Evolutionary conservation across 345 rosid species (phyloP), one percentile per base, ranked within the genome.

Genomic region (Streptanthus diversifolius): DNA sequence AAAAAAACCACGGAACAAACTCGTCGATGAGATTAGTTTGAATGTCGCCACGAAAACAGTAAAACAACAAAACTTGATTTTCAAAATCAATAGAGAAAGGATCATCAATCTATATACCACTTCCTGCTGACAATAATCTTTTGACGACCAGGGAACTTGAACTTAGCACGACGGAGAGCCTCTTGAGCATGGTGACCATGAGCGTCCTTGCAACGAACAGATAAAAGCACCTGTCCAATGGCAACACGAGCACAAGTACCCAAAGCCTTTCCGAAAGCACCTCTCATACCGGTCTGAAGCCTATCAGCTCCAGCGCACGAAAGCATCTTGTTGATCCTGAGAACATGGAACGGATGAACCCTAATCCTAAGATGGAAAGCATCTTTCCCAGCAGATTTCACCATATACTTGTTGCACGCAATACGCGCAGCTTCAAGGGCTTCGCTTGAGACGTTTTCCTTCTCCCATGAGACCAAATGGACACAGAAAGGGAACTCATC

Each of bases 301-400:
- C 95, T 86, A 84, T 88, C 90, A 79, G 95, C 95, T 30, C 95
- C 95, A 53, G 95, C 95, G 77, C 95, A 86, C 0, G 95, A 88
- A 77, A 88, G 91, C 95, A 88, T 88, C 82, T 88, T 86, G 84
- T 86, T 88, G 77, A 88, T 88, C 29, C 95, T 84, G 63, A 88
- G 32, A 57, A 88, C 95, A 82, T 88, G 95, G 83, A 86, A 88
- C 4, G 91, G 91, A 67, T 88, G 95, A 52, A 88, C 95, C 53
- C 91, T 76, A 45, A 86, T 90, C 24, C 95, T 82, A 75, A 88
- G 61, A 68, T 88, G 95, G 80, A 88, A 88, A 30, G 95, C 91
- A 73, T 88, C 95, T 40, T 88, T 88, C 6, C 95, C 95, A 0
- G 95, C 91, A 61, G 36, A 85, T 64, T 88, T 88, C 17, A 88